Evolutionary conservation across 2,329 filamentous ascomycete species (phyloP), one percentile per base, ranked within the genome.

Genomic region (Dryadomyces quercus-mongolicae): DNA sequence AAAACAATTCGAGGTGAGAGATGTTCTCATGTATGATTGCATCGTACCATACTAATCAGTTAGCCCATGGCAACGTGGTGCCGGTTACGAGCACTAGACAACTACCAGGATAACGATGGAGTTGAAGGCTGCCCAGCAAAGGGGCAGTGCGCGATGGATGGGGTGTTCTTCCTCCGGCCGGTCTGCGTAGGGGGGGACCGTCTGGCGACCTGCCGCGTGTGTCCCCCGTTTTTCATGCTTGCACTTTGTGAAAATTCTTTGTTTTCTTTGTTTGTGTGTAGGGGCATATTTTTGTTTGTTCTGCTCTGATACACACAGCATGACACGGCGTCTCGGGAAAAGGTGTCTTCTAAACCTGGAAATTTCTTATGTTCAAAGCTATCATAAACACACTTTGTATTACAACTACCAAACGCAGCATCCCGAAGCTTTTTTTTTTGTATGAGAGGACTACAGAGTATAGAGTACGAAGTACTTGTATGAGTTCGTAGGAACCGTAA

Each of bases 21-120:
- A n/a, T n/a, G n/a, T n/a, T n/a, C n/a, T n/a, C n/a, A n/a, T n/a
- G n/a, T 18, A 18, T 15, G 13, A 10, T 34, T 18, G 7, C 6
- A 20, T 34, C 10, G n/a, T n/a, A n/a, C n/a, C n/a, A 6, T n/a
- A 38, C 54, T 49, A 49, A 53, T 50, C 22, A 34, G n/a, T 49
- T 48, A 78, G 74, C 66, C 74, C 75, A 58, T 79, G 76, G 76
- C 75, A 79, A 67, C 73, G 75, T 60, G 76, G 76, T 61, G 76
- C 76, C 54, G 76, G 76, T 58, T 79, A 79, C 63, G 76, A 79
- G 49, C 56, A 61, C 51, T 59, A 60, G 55, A 56, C 12, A 40
- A n/a, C n/a, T 9, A 31, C 4, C 25, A 31, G 25, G 25, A 31
- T 40, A 13, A 40, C 15, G 36, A 38, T 13, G 34, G 34, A 12